Conservation (phyloP, 2,329 filamentous ascomycete genomes). For the Sclerotinia nivalis region DNA sequence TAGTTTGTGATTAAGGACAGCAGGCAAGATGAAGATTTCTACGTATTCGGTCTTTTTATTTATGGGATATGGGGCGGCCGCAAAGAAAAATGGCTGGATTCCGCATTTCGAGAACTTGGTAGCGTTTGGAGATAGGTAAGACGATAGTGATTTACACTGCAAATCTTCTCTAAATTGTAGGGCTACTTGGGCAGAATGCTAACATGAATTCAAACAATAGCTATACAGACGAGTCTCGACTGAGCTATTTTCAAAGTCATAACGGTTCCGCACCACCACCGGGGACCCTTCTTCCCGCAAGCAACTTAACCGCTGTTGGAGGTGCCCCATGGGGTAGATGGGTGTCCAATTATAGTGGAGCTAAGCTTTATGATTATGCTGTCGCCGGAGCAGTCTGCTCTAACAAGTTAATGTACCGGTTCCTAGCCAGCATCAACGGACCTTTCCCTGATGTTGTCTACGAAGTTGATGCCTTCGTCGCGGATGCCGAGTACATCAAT, state of each 20-base stretch:
- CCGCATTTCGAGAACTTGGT: slow-evolving; percentile 62
- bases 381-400: slow-evolving; percentile 72
- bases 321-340: slow-evolving; percentile 70
- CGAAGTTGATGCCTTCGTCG: slow-evolving; percentile 58
- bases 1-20: not conserved
- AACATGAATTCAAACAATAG: slow-evolving; percentile 29
- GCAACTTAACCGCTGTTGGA: slow-evolving; percentile 59
- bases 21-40: slow-evolving; percentile 7
- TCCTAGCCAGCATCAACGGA: slow-evolving; percentile 50
- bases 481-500: slow-evolving; percentile 47
- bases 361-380: slow-evolving; percentile 67
- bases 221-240: slow-evolving; percentile 71
- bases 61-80: not conserved
- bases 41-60: not conserved
- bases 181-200: not conserved
- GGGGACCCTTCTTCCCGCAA: slow-evolving; percentile 51
- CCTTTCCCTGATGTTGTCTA: slow-evolving; percentile 64
- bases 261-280: slow-evolving; percentile 62
- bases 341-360: slow-evolving; percentile 59
- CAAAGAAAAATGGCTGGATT: slow-evolving; percentile 33
- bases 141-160: slow-evolving; percentile 23
- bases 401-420: slow-evolving; percentile 63
- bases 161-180: too few species aligned
- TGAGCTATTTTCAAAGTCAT: slow-evolving; percentile 61
- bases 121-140: slow-evolving; percentile 67